Percentiles rank a stretch among this genome's conserved stretches.
Evolutionary conservation across 345 rosid species (phyloP).

Genomic region (Citropsis articulata): DNA sequence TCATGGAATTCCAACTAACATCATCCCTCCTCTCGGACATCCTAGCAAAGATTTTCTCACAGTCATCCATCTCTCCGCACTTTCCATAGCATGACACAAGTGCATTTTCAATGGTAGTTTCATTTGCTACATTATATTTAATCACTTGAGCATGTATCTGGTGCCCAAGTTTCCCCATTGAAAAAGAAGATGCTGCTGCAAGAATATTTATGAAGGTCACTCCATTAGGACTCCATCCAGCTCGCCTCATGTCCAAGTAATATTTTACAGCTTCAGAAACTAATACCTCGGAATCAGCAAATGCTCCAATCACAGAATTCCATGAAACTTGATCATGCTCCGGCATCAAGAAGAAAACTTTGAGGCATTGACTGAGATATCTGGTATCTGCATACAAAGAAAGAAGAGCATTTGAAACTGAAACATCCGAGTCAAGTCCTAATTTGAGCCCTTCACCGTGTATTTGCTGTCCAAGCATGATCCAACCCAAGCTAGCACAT

Average conservation of each 20-base stretch:
- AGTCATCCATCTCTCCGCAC: conserved; percentile 65
- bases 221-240: conserved; percentile 59
- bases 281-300: conserved; percentile 55
- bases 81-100: conserved; percentile 88
- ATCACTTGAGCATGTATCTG: conserved; percentile 69
- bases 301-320: conserved; percentile 81
- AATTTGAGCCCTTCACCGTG: conserved; percentile 66
- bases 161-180: conserved; percentile 41
- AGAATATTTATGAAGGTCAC: conserved; percentile 75
- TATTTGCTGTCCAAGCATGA: conserved; percentile 55
- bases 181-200: conserved; percentile 58
- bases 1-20: conserved; percentile 85
- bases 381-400: conserved; percentile 64
- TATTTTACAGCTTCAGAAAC: conserved; percentile 44
- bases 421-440: conserved; percentile 73
- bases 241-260: conserved; percentile 59
- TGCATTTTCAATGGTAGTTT: conserved; percentile 67
- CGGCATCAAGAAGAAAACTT: conserved; percentile 62
- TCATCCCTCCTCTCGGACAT: conserved; percentile 80
- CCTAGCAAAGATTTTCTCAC: conserved; percentile 76
- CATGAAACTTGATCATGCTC: conserved; percentile 85
- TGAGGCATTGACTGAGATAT: conserved; percentile 44
- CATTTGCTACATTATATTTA: conserved; percentile 46
- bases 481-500: conserved; percentile 76
- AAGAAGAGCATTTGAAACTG: conserved; percentile 87